Percentiles rank a stretch among this genome's conserved stretches.
phyloP scores from a whole-genome alignment of 2,329 filamentous ascomycete species.

The Colletotrichum karsti region DNA sequence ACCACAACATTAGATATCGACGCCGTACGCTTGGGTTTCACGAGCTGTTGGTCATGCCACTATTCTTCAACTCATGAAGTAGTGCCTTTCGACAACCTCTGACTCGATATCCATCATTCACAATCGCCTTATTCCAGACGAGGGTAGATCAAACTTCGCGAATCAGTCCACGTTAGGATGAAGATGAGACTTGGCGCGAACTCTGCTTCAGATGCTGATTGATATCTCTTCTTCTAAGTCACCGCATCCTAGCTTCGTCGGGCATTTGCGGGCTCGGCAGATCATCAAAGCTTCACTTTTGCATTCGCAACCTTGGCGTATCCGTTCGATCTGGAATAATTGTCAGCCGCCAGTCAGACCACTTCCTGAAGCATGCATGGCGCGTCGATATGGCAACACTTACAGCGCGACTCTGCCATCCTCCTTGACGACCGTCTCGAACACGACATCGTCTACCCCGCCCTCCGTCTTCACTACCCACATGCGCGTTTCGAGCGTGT shows the following conservation, averaged over 20 bases:
- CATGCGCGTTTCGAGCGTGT: constrained; percentile 51
- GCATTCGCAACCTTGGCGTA: constrained; percentile 39
- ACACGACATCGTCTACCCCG: constrained; percentile 44
- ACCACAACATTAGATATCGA: too few species aligned
- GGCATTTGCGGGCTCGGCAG: neutral
- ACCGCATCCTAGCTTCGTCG: neutral
- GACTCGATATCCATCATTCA: neutral
- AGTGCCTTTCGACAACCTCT: neutral
- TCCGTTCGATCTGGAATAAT: constrained; percentile 37
- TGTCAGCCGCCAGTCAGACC: constrained; percentile 30
- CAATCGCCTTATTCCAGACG: neutral
- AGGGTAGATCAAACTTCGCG: neutral
- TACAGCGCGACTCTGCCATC: constrained; percentile 47
- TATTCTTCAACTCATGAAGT: neutral
- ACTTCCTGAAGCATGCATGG: constrained; percentile 18
- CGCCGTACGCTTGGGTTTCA: too few species aligned
- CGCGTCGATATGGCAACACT: neutral
- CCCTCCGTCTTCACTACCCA: constrained; percentile 45
- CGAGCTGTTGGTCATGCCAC: neutral
- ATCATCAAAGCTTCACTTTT: constrained; percentile 37
- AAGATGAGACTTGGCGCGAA: constrained; percentile 10
- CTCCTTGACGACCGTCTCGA: constrained; percentile 48
- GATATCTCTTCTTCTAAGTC: neutral
- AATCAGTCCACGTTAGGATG: constrained; percentile 1
- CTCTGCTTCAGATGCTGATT: neutral